Conservation (phyloP, 116 monocot species). For the Posidonia oceanica region DNA sequence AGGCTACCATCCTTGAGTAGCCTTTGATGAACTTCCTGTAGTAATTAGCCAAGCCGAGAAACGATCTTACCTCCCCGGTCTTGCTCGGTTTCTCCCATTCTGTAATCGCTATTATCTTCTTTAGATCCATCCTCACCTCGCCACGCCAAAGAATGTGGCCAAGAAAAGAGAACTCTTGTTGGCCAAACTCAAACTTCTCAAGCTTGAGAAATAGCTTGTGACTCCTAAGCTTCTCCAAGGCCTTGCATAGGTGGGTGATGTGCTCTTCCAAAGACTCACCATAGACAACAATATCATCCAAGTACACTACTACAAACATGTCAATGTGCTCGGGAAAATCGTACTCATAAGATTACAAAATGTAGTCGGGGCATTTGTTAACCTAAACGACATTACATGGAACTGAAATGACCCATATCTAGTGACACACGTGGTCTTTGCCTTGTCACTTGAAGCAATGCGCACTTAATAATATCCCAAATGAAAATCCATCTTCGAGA, state of each 20-base stretch:
- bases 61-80: neutral
- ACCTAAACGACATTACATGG: neutral
- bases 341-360: constrained; percentile 1
- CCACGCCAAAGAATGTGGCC: neutral
- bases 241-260: neutral
- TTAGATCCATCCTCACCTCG: neutral
- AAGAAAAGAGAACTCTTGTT: neutral
- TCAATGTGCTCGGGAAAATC: neutral
- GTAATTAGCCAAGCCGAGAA: neutral
- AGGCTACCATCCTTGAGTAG: too few relatives aligned
- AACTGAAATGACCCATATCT: neutral
- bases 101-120: neutral
- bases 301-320: neutral
- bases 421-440: neutral
- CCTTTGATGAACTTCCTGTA: neutral
- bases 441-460: neutral
- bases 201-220: neutral
- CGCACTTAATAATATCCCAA: neutral
- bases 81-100: neutral
- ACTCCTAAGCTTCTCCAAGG: neutral
- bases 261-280: neutral
- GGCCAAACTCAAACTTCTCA: neutral
- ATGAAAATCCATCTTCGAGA: neutral
- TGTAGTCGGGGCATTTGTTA: neutral
- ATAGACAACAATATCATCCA: constrained; percentile 4